phyloP scores from a whole-genome alignment of 1,139 yeast species.

The Protomyces gravidus region DNA sequence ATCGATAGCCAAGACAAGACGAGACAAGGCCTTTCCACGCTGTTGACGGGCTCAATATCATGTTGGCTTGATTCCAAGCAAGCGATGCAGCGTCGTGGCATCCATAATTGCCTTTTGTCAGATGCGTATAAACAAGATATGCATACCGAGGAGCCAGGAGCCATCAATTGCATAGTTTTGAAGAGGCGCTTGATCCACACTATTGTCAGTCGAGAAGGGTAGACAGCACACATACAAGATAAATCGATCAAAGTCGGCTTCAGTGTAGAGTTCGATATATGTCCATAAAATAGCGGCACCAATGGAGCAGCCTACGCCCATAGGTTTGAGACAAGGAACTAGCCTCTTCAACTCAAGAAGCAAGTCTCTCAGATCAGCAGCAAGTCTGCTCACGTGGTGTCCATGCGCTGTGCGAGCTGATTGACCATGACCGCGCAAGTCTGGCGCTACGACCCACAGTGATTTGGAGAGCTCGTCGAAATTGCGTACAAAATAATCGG shows the following conservation, averaged over 20 bases:
- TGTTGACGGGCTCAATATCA: background rate
- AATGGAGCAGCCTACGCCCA: conserved; percentile 24
- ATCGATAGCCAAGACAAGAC: conserved; percentile 19
- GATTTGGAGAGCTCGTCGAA: conserved; percentile 3
- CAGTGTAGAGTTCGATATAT: conserved; percentile 14
- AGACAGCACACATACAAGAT: background rate
- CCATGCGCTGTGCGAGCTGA: conserved; percentile 17
- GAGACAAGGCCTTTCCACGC: conserved; percentile 15
- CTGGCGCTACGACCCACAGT: conserved; percentile 8
- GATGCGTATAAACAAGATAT: background rate
- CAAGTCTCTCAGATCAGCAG: conserved; percentile 15
- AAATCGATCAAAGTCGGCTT: conserved; percentile 6
- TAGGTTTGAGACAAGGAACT: background rate
- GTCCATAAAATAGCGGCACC: conserved; percentile 26
- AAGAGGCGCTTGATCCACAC: conserved; percentile 23
- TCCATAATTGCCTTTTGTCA: conserved; percentile 14
- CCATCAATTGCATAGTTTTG: conserved; percentile 22
- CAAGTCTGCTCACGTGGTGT: conserved; percentile 11
- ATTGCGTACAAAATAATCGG: conserved; percentile 10
- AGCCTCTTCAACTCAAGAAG: background rate
- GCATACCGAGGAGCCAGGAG: conserved; percentile 8
- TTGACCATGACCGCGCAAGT: conserved; percentile 23
- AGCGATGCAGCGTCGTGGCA: conserved; percentile 27
- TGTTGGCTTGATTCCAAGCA: conserved; percentile 22
- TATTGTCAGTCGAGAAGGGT: background rate